phyloP scores from a whole-genome alignment of 148 eudicot species.

The Euryodendron excelsum region DNA sequence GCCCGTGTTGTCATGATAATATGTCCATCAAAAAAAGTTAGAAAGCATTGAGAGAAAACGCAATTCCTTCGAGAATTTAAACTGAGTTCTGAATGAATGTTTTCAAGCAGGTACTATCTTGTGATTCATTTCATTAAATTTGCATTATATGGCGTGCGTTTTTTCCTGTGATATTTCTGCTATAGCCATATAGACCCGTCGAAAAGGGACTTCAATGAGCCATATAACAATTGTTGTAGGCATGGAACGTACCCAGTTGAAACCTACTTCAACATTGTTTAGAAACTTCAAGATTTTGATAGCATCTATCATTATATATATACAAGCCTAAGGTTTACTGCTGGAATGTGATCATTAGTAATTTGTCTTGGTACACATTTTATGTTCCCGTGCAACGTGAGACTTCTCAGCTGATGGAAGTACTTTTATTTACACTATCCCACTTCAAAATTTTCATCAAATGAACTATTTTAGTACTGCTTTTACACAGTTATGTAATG shows the following conservation, averaged over 20 bases:
- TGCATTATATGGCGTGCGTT: no score
- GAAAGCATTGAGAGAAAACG: not conserved
- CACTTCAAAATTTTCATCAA: not conserved
- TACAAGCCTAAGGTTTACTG: not conserved
- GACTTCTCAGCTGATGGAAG: slow-evolving; percentile 3
- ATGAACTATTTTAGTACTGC: no score
- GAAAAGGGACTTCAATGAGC: not conserved
- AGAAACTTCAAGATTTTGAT: not conserved
- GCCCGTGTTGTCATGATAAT: not conserved
- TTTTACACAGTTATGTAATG: not conserved
- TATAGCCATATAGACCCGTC: not conserved
- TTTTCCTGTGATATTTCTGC: not conserved
- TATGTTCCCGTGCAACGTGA: not conserved
- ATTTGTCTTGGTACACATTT: not conserved
- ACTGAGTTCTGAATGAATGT: not conserved
- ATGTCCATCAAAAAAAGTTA: not conserved
- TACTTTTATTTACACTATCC: not conserved
- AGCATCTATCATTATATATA: not conserved
- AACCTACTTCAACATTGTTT: not conserved
- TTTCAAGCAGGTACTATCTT: not conserved
- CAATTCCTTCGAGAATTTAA: not conserved
- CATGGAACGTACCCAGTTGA: not conserved
- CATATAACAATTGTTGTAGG: not conserved
- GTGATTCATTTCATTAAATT: not conserved
- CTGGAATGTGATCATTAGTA: not conserved